Evolutionary conservation across 2,329 filamentous ascomycete species (phyloP).

Genomic region (Claviceps fusiformis): DNA sequence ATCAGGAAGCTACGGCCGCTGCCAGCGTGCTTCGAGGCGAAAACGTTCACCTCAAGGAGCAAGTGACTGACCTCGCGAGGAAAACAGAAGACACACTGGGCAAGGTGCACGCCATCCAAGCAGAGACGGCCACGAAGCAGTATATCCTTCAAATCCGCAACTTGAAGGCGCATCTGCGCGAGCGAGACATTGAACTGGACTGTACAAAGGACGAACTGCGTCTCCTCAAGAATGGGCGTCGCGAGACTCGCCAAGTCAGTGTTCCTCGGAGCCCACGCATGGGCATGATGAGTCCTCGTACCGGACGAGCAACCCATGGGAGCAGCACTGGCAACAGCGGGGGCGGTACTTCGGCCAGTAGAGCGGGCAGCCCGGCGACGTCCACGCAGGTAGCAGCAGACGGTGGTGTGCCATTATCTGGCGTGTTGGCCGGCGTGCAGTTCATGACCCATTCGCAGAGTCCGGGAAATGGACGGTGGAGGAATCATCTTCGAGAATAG

Average conservation of each 20-base stretch:
- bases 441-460: constrained; percentile 24
- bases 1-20: constrained; percentile 42
- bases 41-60: constrained; percentile 30
- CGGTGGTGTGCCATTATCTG: constrained; percentile 11
- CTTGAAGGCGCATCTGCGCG: constrained; percentile 28
- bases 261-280: constrained; percentile 45
- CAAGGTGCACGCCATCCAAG: constrained; percentile 34
- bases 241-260: constrained; percentile 42
- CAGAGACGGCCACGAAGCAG: constrained; percentile 19
- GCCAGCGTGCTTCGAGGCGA: constrained; percentile 31
- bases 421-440: constrained; percentile 21
- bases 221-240: constrained; percentile 31
- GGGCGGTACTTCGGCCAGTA: constrained; percentile 24
- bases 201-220: constrained; percentile 35
- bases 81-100: constrained; percentile 31
- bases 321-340: constrained; percentile 15
- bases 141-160: constrained; percentile 26
- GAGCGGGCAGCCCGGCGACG: constrained; percentile 36
- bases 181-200: constrained; percentile 38
- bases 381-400: constrained; percentile 17
- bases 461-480: constrained; percentile 14
- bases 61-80: constrained; percentile 26
- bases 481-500: constrained; percentile 29
- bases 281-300: constrained; percentile 38
- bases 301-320: constrained; percentile 12